Percentiles rank a stretch among this genome's conserved stretches.
Evolutionary conservation across 495 filamentous ascomycete species (phyloP).

Genomic region (Xylaria longipes): DNA sequence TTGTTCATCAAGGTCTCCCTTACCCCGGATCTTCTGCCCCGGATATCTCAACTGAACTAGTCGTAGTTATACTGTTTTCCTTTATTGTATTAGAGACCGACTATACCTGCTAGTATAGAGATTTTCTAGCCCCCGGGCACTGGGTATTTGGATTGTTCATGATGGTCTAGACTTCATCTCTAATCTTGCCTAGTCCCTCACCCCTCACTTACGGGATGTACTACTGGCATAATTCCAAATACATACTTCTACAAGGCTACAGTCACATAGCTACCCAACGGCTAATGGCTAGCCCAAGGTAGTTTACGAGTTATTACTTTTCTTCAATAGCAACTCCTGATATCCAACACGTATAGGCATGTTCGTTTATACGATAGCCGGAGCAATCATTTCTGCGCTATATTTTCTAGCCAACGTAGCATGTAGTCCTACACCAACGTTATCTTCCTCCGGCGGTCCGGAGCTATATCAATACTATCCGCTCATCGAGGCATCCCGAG

Average conservation of each 20-base stretch:
- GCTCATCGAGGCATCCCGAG: neutral
- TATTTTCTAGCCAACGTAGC: neutral
- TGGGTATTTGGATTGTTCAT: neutral
- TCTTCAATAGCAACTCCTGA: neutral
- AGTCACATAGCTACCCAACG: neutral
- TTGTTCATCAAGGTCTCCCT: neutral
- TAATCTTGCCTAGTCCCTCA: neutral
- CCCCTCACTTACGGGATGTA: neutral
- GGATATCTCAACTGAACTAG: neutral
- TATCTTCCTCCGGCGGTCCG: neutral
- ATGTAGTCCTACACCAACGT: neutral
- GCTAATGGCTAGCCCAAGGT: neutral
- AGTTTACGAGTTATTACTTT: neutral
- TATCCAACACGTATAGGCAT: neutral
- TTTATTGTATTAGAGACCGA: neutral
- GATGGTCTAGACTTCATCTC: neutral
- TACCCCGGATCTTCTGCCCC: neutral
- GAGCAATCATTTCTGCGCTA: neutral
- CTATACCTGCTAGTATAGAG: neutral
- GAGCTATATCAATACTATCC: neutral
- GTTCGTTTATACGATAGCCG: neutral
- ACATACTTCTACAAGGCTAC: neutral
- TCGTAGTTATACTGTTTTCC: neutral
- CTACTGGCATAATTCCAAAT: neutral
- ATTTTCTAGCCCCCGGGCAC: neutral